Base-by-base conservation (phyloP, 2,329 filamentous ascomycete species). In the Curvularia sp. region DNA sequence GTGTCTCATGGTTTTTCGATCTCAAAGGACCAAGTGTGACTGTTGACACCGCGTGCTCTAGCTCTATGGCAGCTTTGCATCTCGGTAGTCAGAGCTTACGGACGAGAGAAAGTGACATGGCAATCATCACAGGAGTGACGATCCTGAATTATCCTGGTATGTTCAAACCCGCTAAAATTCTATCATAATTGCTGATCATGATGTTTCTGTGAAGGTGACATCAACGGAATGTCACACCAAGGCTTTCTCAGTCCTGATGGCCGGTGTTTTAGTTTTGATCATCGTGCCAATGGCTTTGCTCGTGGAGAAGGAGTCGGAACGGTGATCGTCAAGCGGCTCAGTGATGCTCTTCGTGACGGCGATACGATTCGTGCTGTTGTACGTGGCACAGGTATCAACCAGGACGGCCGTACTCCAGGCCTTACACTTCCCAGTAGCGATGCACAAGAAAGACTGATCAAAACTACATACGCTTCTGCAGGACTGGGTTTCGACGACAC, bases 281-380 rank as follows among this genome's bases (percentile, higher is more conserved):
- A 78, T 13, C 78, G 80, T 0, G 88, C 85, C 15, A 84, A 85
- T 56, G 88, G 88, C 0, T 90, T 89, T 66, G 85, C 83, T 0
- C 80, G 87, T 31, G 87, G 86, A 1, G 88, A 90, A 65, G 88
- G 87, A 0, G 78, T 85, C 1, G 62, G 53, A 0, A 61, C 60
- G 2, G 30, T 76, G 1, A 41, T 75, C n/a, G 52, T 75, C 4
- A 75, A 75, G 39, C 59, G 49, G 4, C 57, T 67, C 3, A 49
- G 41, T n/a, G 24, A 54, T 10, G 64, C 64, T 1, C 28, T 65
- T 5, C 22, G 33, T 2, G 65, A 72, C 52, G 60, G 64, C 2
- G 68, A 76, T 31, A 59, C 63, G 7, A 71, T 76, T 28, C 61
- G 64, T 1, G 72, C 64, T 2, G 42, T 74, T 3, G 60, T 76